phyloP scores from a whole-genome alignment of 208 protist genomes.

The Trypanosoma lewisi region DNA sequence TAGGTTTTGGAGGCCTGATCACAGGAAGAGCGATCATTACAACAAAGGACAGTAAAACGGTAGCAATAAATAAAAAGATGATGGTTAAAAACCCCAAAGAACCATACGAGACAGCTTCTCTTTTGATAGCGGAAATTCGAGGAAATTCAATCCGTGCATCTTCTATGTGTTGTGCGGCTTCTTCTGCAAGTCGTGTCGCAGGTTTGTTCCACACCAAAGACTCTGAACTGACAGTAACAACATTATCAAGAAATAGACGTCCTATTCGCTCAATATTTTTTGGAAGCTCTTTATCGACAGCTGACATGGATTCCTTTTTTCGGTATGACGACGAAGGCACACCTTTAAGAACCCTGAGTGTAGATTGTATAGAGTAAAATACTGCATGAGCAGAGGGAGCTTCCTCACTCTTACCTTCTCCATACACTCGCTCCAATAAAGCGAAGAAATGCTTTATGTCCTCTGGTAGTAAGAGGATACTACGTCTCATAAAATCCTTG shows the following conservation, averaged over 20 bases:
- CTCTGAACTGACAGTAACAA: constrained; percentile 60
- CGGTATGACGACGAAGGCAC: constrained; percentile 48
- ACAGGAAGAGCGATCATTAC: constrained; percentile 53
- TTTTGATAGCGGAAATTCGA: constrained; percentile 31
- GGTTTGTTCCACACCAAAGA: constrained; percentile 74
- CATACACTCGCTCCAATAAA: constrained; percentile 60
- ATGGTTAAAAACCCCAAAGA: constrained; percentile 39
- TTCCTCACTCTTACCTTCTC: constrained; percentile 43
- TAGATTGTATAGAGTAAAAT: constrained; percentile 64
- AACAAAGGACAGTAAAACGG: constrained; percentile 43
- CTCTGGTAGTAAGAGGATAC: constrained; percentile 54
- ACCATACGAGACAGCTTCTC: constrained; percentile 47
- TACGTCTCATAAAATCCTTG: constrained; percentile 68
- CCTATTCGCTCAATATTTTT: constrained; percentile 62
- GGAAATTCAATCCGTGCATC: constrained; percentile 63
- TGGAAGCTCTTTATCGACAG: constrained; percentile 52
- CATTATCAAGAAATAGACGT: constrained; percentile 71
- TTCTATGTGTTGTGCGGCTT: constrained; percentile 66
- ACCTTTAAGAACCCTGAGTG: constrained; percentile 40
- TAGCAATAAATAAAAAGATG: constrained; percentile 47
- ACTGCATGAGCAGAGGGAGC: constrained; percentile 41
- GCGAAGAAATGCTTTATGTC: constrained; percentile 69
- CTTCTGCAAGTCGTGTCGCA: constrained; percentile 63
- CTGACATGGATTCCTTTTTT: constrained; percentile 14
- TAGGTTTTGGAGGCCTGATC: constrained; percentile 33